phyloP scores from a whole-genome alignment of 352 stramenopile genomes.

The Globisporangium cylindrosporum region DNA sequence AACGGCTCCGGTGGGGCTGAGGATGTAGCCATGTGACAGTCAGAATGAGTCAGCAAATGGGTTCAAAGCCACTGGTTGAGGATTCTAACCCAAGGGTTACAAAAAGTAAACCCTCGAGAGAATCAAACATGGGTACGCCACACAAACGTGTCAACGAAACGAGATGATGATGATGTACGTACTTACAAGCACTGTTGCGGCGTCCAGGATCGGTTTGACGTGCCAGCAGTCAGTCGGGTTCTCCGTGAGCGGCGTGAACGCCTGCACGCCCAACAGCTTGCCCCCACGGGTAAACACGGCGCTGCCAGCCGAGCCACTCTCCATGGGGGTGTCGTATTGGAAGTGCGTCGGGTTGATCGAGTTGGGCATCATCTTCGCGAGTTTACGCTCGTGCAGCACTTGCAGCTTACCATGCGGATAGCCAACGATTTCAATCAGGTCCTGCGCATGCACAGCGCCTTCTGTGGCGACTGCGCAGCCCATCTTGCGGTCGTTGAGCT shows the following conservation, averaged over 20 bases:
- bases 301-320: slow-evolving; percentile 35
- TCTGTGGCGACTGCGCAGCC: slow-evolving; percentile 28
- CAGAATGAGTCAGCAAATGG: background rate
- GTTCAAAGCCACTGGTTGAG: background rate
- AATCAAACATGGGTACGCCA: background rate
- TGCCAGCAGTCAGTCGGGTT: slow-evolving; percentile 35
- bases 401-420: slow-evolving; percentile 59
- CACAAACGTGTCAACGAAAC: background rate
- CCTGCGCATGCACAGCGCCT: slow-evolving; percentile 19
- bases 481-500: slow-evolving; percentile 59
- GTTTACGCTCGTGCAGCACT: slow-evolving; percentile 34
- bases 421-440: slow-evolving; percentile 50
- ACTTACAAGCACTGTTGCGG: slow-evolving; percentile 51
- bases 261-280: slow-evolving; percentile 55
- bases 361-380: slow-evolving; percentile 43
- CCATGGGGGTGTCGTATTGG: slow-evolving; percentile 40
- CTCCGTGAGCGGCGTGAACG: slow-evolving; percentile 35
- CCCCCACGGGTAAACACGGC: slow-evolving; percentile 58
- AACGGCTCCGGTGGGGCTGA: slow-evolving; percentile 55
- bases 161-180: slow-evolving; percentile 33
- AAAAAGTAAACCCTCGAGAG: background rate
- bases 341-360: slow-evolving; percentile 52
- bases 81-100: background rate
- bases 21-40: background rate
- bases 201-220: slow-evolving; percentile 54